Evolutionary conservation across 257 asterid species (phyloP).

Genomic region (Solanum chaucha): DNA sequence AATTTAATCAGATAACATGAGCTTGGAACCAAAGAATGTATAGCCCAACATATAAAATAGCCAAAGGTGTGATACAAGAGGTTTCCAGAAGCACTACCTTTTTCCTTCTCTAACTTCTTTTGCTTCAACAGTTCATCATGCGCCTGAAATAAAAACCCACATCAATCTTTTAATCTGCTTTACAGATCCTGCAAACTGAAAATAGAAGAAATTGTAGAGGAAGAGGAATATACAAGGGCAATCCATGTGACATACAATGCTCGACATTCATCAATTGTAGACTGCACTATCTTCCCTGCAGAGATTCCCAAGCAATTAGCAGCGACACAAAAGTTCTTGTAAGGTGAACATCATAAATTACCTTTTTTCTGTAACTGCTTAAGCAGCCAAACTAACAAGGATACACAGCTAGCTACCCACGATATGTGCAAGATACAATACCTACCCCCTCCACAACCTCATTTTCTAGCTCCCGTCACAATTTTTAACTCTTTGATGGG

Average conservation of each 20-base stretch:
- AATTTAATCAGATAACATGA: background rate
- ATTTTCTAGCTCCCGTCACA: background rate
- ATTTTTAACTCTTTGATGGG: background rate
- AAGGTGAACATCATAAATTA: background rate
- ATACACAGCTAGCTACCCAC: background rate
- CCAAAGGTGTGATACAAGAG: background rate
- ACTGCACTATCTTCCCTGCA: constrained; percentile 97
- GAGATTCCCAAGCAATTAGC: constrained; percentile 14
- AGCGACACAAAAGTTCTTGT: background rate
- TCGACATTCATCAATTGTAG: constrained; percentile 88
- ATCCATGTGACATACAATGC: constrained; percentile 78
- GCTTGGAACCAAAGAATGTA: background rate
- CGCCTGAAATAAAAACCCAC: constrained; percentile 55
- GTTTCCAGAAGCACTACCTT: constrained; percentile 36
- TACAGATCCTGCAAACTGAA: constrained; percentile 2
- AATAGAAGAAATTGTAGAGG: background rate
- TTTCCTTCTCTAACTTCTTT: constrained; percentile 60
- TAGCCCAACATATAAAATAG: background rate
- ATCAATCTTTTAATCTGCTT: background rate
- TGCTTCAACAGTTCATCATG: constrained; percentile 54
- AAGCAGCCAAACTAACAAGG: background rate
- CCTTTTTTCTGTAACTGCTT: background rate
- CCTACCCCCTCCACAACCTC: background rate
- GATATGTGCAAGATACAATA: background rate
- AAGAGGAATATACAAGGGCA: constrained; percentile 39